Evolutionary conservation across 192 early-diverging fungal genomes (phyloP).

Genomic region (Thoreauomyces humboldtii): DNA sequence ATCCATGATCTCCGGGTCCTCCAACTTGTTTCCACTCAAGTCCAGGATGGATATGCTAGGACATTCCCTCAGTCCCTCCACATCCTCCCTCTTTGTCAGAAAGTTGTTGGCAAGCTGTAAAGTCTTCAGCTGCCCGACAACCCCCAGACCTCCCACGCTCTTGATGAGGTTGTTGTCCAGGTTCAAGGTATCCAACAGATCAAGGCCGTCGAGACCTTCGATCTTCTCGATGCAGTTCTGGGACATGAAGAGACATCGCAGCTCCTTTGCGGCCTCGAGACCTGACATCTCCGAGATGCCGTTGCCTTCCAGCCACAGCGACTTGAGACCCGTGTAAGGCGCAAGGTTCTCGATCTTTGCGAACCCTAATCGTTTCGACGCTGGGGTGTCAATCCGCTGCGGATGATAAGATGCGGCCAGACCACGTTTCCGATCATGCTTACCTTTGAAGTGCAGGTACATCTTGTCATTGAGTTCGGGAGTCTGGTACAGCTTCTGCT

Average conservation of each 20-base stretch:
- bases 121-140: conserved; percentile 41
- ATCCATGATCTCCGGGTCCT: conserved; percentile 52
- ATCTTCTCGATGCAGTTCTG: conserved; percentile 59
- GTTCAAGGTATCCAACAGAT: conserved; percentile 52
- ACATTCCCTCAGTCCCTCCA: conserved; percentile 38
- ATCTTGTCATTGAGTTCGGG: conserved; percentile 60
- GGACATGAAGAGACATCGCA: conserved; percentile 55
- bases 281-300: conserved; percentile 50
- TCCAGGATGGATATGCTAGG: conserved; percentile 47
- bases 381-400: too few species aligned
- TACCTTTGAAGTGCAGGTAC: conserved; percentile 67
- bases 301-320: conserved; percentile 64
- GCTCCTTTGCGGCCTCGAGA: conserved; percentile 36
- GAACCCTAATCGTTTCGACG: too few species aligned
- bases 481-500: conserved; percentile 59
- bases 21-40: conserved; percentile 53
- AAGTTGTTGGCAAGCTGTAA: conserved; percentile 55
- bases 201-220: conserved; percentile 36
- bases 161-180: conserved; percentile 59
- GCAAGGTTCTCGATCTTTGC: conserved; percentile 58
- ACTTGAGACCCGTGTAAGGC: conserved; percentile 48
- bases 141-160: conserved; percentile 28
- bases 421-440: background rate
- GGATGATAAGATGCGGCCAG: background rate
- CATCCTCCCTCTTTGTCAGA: conserved; percentile 41